Percentiles rank a stretch among this genome's conserved stretches.
phyloP scores from a whole-genome alignment of 2,329 filamentous ascomycete species.

The Rhynchosporium agropyri region DNA sequence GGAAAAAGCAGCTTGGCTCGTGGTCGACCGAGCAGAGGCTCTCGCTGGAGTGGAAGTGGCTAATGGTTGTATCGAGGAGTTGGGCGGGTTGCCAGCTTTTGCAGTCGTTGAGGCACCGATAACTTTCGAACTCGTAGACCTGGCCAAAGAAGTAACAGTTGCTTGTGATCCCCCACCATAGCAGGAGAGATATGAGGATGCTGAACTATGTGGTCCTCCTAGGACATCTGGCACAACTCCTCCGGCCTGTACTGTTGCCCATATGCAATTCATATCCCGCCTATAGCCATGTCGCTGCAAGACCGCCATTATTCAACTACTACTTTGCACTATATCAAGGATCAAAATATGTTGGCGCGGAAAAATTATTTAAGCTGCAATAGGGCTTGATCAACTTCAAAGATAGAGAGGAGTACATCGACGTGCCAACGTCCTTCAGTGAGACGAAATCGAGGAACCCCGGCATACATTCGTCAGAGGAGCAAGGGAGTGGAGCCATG shows the following conservation, averaged over 20 bases:
- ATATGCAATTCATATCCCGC: slow-evolving; percentile 1
- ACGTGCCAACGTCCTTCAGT: slow-evolving; percentile 6
- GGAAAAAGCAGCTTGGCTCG: background rate
- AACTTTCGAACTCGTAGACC: background rate
- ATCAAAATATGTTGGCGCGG: background rate
- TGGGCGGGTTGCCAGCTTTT: background rate
- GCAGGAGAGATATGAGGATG: background rate
- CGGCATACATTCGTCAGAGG: background rate
- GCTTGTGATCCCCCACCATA: background rate
- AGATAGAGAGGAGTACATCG: background rate
- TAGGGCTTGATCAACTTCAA: background rate
- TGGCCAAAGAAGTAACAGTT: background rate
- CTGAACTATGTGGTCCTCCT: background rate
- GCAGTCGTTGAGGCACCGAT: background rate
- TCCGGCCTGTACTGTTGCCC: background rate
- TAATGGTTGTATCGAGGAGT: background rate
- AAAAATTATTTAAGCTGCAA: background rate
- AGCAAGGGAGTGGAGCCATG: background rate
- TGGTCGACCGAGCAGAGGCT: background rate
- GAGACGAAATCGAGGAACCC: background rate
- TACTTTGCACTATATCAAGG: background rate
- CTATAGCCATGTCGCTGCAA: background rate
- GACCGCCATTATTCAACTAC: background rate
- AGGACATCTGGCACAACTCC: background rate
- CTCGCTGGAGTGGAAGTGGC: background rate